Evolutionary conservation across 441 rosid species (phyloP), one percentile per base, ranked within the genome.

Genomic region (Melastoma candidum): DNA sequence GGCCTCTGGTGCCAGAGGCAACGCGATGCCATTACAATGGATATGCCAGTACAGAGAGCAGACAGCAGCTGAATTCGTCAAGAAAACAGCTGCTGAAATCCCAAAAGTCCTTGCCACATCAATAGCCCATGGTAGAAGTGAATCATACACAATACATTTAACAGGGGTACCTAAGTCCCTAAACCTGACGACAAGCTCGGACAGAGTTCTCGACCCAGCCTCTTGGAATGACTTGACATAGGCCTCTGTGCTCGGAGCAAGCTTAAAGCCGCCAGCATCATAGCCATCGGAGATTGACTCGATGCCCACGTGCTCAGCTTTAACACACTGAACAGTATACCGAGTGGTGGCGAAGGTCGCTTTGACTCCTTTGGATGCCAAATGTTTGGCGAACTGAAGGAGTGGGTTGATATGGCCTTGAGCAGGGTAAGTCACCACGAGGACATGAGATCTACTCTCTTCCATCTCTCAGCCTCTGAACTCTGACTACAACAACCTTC

Each of bases 321-420:
- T 17, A 17, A 17, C 1, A 1, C 22, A 17, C 22, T 62, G 54
- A 55, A 59, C 60, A 2, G 83, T 77, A 80, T 76, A 79, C 49
- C 54, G 73, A 44, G 90, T 81, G 12, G 84, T 72, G 71, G 89
- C 94, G 11, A 88, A 22, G 0, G 94, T 83, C 48, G 80, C 82
- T 58, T 69, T 78, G 46, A 83, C 69, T 11, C 81, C 86, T 64
- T 79, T 77, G 22, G 83, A 79, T 52, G 82, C 82, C 4, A 87
- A 54, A 17, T 81, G 85, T 65, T 83, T 84, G 0, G 89, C 87
- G 60, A 87, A 82, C 44, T 84, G 94, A 65, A 87, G 80, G 67
- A 79, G 75, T 2, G 94, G 94, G 77, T 82, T 87, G 3, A 87
- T 75, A 78, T 84, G 96, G 60, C 96, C 96, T 65, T 84, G 93